These are phyloP conservation scores for Bryoglossum gracile DNA, from an alignment of 495 filamentous ascomycete genomes.

Conservation along the genomic window DNA sequence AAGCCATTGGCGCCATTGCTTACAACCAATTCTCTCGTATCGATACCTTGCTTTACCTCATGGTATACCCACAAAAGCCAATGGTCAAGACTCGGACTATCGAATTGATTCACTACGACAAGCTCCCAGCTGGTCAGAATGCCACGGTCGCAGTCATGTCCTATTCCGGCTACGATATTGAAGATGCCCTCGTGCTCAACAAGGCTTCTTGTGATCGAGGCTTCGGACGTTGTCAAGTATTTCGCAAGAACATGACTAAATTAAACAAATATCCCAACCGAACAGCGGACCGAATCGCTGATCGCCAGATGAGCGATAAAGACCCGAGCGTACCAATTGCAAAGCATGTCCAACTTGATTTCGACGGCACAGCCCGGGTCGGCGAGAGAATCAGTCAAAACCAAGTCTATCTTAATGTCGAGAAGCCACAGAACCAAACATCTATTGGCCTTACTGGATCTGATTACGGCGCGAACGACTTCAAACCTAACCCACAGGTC, in stretches of 20 bases:
- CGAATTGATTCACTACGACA: constrained; percentile 94
- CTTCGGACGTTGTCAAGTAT: constrained; percentile 93
- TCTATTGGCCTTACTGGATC: constrained; percentile 56
- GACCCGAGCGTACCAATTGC: constrained; percentile 40
- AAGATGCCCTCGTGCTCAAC: constrained; percentile 95
- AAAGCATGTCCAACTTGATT: constrained; percentile 68
- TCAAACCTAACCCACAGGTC: constrained; percentile 60
- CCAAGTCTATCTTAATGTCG: constrained; percentile 84
- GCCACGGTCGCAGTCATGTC: constrained; percentile 98
- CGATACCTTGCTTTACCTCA: constrained; percentile 89
- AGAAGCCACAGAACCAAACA: constrained; percentile 64
- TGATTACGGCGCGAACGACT: constrained; percentile 54
- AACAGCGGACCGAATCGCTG: constrained; percentile 62
- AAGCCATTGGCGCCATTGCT: constrained; percentile 96
- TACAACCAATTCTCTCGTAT: constrained; percentile 96
- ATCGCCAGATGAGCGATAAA: constrained; percentile 46
- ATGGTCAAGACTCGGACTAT: constrained; percentile 97
- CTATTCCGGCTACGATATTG: constrained; percentile 98
- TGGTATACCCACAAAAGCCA: constrained; percentile 96
- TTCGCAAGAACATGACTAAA: constrained; percentile 74
- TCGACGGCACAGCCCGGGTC: constrained; percentile 76
- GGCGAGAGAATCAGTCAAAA: constrained; percentile 65
- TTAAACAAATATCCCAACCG: constrained; percentile 78
- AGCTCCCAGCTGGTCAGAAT: constrained; percentile 92
- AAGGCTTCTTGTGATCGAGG: constrained; percentile 90